Evolutionary conservation across 2,329 filamentous ascomycete species (phyloP).

Genomic region (Didymella sp.): DNA sequence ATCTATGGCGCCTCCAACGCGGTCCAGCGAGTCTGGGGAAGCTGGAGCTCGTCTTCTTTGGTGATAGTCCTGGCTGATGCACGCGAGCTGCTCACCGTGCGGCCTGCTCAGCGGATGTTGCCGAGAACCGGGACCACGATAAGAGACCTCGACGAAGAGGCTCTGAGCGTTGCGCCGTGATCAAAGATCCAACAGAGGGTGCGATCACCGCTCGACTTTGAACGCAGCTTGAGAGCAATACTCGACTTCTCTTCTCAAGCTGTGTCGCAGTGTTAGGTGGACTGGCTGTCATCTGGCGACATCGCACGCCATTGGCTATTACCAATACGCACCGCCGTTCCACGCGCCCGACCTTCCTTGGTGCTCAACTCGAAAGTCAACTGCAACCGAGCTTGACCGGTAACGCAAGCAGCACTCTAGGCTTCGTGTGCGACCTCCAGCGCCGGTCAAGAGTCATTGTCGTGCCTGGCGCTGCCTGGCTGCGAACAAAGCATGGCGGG

Average conservation of each 20-base stretch:
- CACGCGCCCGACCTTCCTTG: slow-evolving; percentile 20
- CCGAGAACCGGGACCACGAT: slow-evolving; percentile 4
- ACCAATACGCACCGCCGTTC: slow-evolving; percentile 26
- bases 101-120: slow-evolving; percentile 18
- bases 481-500: slow-evolving; percentile 6
- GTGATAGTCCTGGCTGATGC: slow-evolving; percentile 20
- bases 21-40: slow-evolving; percentile 34
- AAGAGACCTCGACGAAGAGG: slow-evolving; percentile 6
- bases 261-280: background rate
- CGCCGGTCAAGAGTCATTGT: slow-evolving; percentile 31
- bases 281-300: slow-evolving; percentile 15
- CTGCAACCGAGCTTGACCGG: slow-evolving; percentile 36
- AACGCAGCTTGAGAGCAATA: background rate
- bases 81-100: slow-evolving; percentile 22
- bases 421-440: slow-evolving; percentile 27
- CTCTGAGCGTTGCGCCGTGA: background rate
- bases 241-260: background rate
- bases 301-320: slow-evolving; percentile 25
- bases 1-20: slow-evolving; percentile 25
- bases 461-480: slow-evolving; percentile 10
- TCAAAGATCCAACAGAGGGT: background rate
- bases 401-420: slow-evolving; percentile 28
- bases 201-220: background rate
- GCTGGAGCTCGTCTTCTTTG: slow-evolving; percentile 23
- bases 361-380: slow-evolving; percentile 18